Conservation (phyloP, 2,329 filamentous ascomycete genomes). For the Exophiala viscosa region DNA sequence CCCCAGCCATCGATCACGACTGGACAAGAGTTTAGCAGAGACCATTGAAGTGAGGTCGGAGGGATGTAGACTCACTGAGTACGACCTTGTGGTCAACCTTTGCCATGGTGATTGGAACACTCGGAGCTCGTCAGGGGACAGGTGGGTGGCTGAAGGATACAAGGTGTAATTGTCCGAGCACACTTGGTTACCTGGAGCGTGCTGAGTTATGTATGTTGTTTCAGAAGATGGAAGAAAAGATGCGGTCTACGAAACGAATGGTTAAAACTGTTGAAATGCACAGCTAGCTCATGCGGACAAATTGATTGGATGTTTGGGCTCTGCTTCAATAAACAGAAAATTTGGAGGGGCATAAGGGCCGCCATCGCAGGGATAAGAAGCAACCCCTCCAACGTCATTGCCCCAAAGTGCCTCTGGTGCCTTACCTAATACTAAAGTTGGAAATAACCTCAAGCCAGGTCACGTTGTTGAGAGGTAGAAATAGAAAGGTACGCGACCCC, state of each 20-base stretch:
- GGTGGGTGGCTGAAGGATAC: background rate
- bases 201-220: background rate
- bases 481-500: too few relatives aligned
- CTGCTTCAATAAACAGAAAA: too few relatives aligned
- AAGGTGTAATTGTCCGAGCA: background rate
- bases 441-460: too few relatives aligned
- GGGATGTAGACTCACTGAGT: conserved; percentile 51
- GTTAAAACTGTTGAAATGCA: background rate
- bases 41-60: conserved; percentile 32
- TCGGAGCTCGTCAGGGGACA: background rate
- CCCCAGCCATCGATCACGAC: conserved; percentile 99
- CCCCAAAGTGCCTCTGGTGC: too few relatives aligned
- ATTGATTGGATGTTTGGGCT: too few relatives aligned
- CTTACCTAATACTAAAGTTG: too few relatives aligned
- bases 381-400: too few relatives aligned
- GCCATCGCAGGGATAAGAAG: too few relatives aligned
- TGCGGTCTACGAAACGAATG: background rate
- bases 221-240: background rate
- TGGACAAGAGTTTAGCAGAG: conserved; percentile 39
- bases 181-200: background rate
- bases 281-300: too few relatives aligned
- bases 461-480: too few relatives aligned
- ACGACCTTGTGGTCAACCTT: conserved; percentile 67
- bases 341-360: too few relatives aligned
- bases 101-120: conserved; percentile 49